phyloP scores from a whole-genome alignment of 495 filamentous ascomycete genomes.

The Tuber calosporum region DNA sequence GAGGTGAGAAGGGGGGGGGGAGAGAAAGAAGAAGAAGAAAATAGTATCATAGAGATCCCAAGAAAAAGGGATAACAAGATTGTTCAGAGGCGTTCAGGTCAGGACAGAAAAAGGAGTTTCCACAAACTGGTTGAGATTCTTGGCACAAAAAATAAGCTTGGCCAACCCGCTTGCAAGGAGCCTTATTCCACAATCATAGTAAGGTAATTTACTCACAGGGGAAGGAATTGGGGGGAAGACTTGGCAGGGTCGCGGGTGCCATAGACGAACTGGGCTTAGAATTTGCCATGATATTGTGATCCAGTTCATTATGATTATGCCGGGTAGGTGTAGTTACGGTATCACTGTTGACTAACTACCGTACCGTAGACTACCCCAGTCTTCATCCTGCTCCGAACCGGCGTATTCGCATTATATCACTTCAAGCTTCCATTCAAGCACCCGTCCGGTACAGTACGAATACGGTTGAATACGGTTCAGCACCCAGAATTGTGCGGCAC shows the following conservation, averaged over 20 bases:
- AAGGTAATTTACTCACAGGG: background rate
- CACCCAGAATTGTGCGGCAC: background rate
- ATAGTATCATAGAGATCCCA: conserved; percentile 8
- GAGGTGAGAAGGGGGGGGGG: background rate
- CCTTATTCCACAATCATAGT: background rate
- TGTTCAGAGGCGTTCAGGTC: background rate
- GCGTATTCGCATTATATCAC: background rate
- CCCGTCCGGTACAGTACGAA: background rate
- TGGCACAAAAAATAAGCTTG: background rate
- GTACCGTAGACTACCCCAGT: background rate
- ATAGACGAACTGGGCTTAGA: too few species aligned
- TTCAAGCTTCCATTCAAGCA: background rate
- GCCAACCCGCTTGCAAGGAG: background rate
- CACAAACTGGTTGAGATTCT: background rate
- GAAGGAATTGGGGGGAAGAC: background rate
- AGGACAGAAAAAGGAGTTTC: background rate
- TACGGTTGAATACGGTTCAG: background rate
- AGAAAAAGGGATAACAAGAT: conserved; percentile 16
- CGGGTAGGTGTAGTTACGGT: too few species aligned
- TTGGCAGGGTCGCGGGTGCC: too few species aligned
- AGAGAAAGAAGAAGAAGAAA: conserved; percentile 19
- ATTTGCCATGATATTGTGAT: too few species aligned
- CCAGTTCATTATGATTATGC: too few species aligned
- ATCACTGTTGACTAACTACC: too few species aligned
- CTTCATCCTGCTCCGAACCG: background rate